These are phyloP conservation scores for Kazachstania bromeliacearum DNA, from an alignment of 805 yeast species.

Conservation along the genomic window DNA sequence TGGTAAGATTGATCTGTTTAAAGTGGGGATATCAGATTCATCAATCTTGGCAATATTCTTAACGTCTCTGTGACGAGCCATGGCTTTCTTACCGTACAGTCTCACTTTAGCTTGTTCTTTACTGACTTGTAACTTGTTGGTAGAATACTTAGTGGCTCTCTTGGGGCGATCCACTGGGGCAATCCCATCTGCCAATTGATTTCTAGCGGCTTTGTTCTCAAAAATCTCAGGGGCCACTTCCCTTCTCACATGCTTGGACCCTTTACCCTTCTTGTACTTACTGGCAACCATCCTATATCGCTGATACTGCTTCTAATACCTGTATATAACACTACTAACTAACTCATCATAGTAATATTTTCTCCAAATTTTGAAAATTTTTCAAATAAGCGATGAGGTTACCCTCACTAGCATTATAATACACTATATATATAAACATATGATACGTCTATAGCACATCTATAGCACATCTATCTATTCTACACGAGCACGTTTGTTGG, in stretches of 20 bases:
- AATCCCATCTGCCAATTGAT: conserved; percentile 45
- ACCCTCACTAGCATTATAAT: no score
- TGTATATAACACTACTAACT: no score
- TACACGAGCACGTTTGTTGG: no score
- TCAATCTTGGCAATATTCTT: conserved; percentile 43
- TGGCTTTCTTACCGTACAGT: conserved; percentile 54
- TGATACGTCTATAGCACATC: no score
- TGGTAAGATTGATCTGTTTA: conserved; percentile 78
- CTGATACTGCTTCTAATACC: no score
- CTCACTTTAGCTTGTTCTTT: conserved; percentile 57
- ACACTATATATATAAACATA: no score
- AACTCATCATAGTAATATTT: no score
- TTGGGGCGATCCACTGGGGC: conserved; percentile 52
- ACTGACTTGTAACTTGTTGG: conserved; percentile 43
- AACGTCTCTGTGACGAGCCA: conserved; percentile 12
- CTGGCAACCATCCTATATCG: conserved; percentile 5
- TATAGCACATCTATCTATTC: no score
- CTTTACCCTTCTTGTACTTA: conserved; percentile 2
- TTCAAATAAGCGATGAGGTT: no score
- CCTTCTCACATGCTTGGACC: not conserved
- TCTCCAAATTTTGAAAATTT: no score
- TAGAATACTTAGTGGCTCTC: conserved; percentile 38
- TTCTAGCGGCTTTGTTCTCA: conserved; percentile 30
- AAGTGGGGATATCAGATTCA: conserved; percentile 67
- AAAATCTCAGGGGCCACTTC: conserved; percentile 4